Evolutionary conservation across 2,329 filamentous ascomycete genomes (phyloP).

Genomic region (Purpureocillium takamizusanense): DNA sequence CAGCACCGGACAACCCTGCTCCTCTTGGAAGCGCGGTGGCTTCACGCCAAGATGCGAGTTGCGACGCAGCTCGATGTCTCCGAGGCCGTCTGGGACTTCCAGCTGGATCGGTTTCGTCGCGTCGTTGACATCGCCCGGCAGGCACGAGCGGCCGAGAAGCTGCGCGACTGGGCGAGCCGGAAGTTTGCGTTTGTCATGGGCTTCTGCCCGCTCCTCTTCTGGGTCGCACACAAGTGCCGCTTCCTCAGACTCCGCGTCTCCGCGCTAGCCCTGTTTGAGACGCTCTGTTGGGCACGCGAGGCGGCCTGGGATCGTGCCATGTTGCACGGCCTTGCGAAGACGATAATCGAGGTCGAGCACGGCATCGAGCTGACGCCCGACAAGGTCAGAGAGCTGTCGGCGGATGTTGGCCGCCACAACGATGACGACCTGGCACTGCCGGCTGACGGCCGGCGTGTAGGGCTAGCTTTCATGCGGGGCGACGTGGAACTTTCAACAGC

Average conservation of each 20-base stretch:
- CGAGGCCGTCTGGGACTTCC: constrained; percentile 25
- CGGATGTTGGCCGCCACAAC: too few relatives aligned
- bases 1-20: constrained; percentile 4
- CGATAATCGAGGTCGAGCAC: constrained; percentile 30
- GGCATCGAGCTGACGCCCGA: constrained; percentile 15
- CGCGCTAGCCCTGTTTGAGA: constrained; percentile 22
- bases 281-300: constrained; percentile 20
- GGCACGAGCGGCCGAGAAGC: constrained; percentile 7
- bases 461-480: too few relatives aligned
- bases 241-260: constrained; percentile 22
- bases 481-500: too few relatives aligned
- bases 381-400: constrained; percentile 4
- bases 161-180: not conserved
- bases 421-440: too few relatives aligned
- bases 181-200: constrained; percentile 33
- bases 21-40: constrained; percentile 20
- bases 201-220: constrained; percentile 27
- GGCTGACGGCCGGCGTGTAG: too few relatives aligned
- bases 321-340: constrained; percentile 20
- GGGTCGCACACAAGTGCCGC: constrained; percentile 28
- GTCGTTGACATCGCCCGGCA: constrained; percentile 16
- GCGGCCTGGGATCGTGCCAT: constrained; percentile 25
- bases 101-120: constrained; percentile 17
- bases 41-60: constrained; percentile 23
- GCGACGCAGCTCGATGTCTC: constrained; percentile 15